Base-by-base conservation (phyloP, 75 land plant species). In the Pinus albicaulis region DNA sequence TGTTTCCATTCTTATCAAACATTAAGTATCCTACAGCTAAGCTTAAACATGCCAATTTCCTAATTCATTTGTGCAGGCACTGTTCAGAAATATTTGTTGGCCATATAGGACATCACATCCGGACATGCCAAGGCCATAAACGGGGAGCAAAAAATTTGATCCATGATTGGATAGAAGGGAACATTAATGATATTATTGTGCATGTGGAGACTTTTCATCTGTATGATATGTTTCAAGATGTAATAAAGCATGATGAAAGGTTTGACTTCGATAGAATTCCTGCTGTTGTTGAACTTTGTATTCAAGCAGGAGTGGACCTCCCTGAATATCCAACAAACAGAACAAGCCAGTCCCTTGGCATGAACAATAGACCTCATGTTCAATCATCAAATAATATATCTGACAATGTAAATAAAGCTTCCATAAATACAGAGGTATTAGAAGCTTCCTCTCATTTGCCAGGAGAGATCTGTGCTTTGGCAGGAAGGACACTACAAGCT, bases 71-170 rank as follows among this genome's bases (percentile, higher is more conserved):
- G 55, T 74, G 55, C 80, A 92, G 94, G 78, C 86, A 77, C 26
- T 92, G 92, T 62, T 82, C 92, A 57, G 95, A 91, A 71, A 83
- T 92, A 16, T 82, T 82, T 74, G 71, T 92, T 75, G 92, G 95
- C 17, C 80, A 81, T 57, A n/a, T 38, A 48, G 95, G 95, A 66
- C 95, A 92, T 65, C 74, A 83, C n/a, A 89, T 92, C 14, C 70
- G 61, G 57, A 86, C 83, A 38, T 92, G 95, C 34, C 60, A 14
- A 66, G 95, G 92, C 23, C 82, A 74, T 63, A 81, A 71, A 72
- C 83, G 79, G 13, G 71, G 74, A 34, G 26, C 76, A 6, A 88
- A 86, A 74, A 74, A 82, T 56, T 73, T 56, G 56, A 64, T 59
- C 31, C 96, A 93, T 68, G 53, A 76, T 55, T 93, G 94, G 96